A percentile compares a stretch with the other conserved stretches of the same genome.
phyloP scores from a whole-genome alignment of 2,329 filamentous ascomycete species.

The Talaromyces marneffei region DNA sequence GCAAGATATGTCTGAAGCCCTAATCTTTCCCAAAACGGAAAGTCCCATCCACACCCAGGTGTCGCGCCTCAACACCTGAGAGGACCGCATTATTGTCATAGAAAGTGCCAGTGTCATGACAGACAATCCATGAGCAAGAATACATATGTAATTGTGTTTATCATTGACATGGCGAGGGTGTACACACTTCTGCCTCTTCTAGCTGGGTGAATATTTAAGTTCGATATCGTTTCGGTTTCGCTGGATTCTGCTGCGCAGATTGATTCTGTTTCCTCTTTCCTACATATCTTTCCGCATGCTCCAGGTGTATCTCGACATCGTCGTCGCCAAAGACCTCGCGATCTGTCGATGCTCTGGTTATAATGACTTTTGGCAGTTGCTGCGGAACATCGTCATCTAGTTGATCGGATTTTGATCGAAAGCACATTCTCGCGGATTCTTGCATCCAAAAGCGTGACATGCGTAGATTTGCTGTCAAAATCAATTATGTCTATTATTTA shows the following conservation, averaged over 20 bases:
- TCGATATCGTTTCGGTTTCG: slow-evolving; percentile 31
- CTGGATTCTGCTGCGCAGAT: not conserved
- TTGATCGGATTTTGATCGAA: not conserved
- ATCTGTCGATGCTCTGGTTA: slow-evolving; percentile 3
- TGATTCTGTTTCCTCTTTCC: slow-evolving; percentile 1
- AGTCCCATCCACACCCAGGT: not conserved
- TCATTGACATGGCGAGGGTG: not conserved
- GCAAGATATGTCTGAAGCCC: not conserved
- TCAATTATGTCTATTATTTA: not conserved
- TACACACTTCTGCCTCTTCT: not conserved
- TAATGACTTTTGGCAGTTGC: not conserved
- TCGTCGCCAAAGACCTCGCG: not conserved
- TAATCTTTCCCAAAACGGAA: not conserved
- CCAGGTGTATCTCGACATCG: not conserved
- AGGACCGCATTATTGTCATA: not conserved
- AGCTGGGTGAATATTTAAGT: not conserved
- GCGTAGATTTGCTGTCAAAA: not conserved
- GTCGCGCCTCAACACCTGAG: not conserved
- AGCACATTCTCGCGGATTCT: not conserved
- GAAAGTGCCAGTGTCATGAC: not conserved
- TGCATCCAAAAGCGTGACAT: not conserved
- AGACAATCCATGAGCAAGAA: not conserved
- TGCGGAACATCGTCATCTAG: not conserved
- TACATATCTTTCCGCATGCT: not conserved
- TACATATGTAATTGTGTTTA: not conserved